A percentile compares a stretch with the other conserved stretches of the same genome.
Conservation (phyloP, 441 rosid genomes). For the Capsella rubella region DNA sequence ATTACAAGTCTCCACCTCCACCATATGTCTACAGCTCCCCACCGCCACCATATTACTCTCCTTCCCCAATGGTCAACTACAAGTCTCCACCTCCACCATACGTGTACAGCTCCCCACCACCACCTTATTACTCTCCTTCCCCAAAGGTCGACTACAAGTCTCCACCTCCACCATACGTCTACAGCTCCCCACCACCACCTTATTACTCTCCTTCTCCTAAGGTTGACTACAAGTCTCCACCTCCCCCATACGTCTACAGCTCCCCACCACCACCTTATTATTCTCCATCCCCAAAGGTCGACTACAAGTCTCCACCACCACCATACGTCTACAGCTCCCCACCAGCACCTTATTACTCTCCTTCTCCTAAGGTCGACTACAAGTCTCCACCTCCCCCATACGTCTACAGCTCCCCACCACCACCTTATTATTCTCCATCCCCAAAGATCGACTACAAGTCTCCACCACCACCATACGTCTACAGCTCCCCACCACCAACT, state of each 20-base stretch:
- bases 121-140: background rate
- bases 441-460: background rate
- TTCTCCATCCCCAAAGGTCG: background rate
- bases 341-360: background rate
- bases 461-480: background rate
- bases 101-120: background rate
- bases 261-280: background rate
- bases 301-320: background rate
- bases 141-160: background rate
- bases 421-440: background rate
- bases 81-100: background rate
- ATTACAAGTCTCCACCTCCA: background rate
- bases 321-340: background rate
- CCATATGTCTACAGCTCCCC: background rate
- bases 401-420: background rate
- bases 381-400: background rate
- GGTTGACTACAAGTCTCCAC: background rate
- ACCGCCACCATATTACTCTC: background rate
- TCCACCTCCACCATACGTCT: background rate
- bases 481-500: background rate
- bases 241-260: background rate
- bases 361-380: background rate
- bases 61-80: background rate
- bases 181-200: background rate
- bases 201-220: background rate